These are phyloP conservation scores for Zygosaccharomyces sapae DNA, from an alignment of 1,139 yeast species.

Conservation along the genomic window DNA sequence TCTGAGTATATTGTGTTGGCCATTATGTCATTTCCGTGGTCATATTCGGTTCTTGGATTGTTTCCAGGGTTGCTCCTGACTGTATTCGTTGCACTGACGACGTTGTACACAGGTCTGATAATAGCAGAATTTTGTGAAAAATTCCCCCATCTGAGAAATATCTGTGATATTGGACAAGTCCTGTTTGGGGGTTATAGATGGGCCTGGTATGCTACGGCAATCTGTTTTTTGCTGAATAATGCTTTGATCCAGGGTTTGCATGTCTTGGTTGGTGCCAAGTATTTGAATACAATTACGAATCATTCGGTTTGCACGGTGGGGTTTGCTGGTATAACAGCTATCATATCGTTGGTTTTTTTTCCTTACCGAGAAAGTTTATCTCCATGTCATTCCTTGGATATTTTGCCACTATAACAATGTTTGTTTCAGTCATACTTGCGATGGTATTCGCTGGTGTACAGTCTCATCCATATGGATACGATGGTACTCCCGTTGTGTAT, in stretches of 20 bases:
- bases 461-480: slow-evolving; percentile 45
- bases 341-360: slow-evolving; percentile 46
- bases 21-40: slow-evolving; percentile 62
- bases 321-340: slow-evolving; percentile 46
- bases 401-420: slow-evolving; percentile 55
- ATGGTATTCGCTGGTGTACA: slow-evolving; percentile 54
- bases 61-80: slow-evolving; percentile 57
- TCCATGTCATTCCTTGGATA: slow-evolving; percentile 49
- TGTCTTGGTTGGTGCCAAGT: slow-evolving; percentile 59
- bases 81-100: slow-evolving; percentile 48
- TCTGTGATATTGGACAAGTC: slow-evolving; percentile 58
- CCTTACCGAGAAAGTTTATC: slow-evolving; percentile 55
- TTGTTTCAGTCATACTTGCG: slow-evolving; percentile 50
- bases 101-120: slow-evolving; percentile 52
- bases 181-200: slow-evolving; percentile 48
- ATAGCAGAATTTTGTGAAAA: slow-evolving; percentile 53
- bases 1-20: slow-evolving; percentile 62
- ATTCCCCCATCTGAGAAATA: slow-evolving; percentile 47
- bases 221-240: slow-evolving; percentile 52
- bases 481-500: slow-evolving; percentile 43
- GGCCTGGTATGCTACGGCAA: slow-evolving; percentile 58
- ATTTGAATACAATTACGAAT: slow-evolving; percentile 52
- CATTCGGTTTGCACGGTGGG: slow-evolving; percentile 50
- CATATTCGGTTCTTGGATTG: slow-evolving; percentile 55
- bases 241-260: slow-evolving; percentile 56